These are phyloP conservation scores for Musa beccarii DNA, from an alignment of 176 grass and related monocot genomes.

Conservation along the genomic window DNA sequence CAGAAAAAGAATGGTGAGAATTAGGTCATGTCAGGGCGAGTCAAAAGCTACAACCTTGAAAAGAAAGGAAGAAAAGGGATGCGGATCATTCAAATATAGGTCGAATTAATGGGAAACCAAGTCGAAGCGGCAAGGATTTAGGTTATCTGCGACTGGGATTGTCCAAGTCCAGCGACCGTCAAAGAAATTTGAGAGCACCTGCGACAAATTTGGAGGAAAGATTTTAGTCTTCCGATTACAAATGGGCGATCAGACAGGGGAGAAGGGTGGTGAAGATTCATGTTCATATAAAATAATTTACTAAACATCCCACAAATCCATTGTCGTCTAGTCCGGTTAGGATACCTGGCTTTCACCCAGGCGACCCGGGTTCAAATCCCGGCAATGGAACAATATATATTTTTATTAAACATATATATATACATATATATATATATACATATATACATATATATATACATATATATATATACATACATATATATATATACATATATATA, in stretches of 20 bases:
- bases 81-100: too few species aligned
- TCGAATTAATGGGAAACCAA: too few species aligned
- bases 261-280: background rate
- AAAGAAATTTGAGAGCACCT: background rate
- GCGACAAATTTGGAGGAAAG: background rate
- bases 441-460: too few species aligned
- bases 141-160: too few species aligned
- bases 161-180: too few species aligned
- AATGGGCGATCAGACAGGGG: background rate
- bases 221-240: background rate
- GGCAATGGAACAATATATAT: slow-evolving; percentile 44
- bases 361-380: slow-evolving; percentile 90
- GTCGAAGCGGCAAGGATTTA: too few species aligned
- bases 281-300: too few species aligned
- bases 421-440: too few species aligned
- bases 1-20: background rate
- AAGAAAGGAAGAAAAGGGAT: too few species aligned
- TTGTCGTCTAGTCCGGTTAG: slow-evolving; percentile 88
- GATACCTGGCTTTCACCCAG: slow-evolving; percentile 93
- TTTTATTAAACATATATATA: too few species aligned
- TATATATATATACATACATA: too few species aligned
- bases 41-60: background rate
- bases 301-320: background rate
- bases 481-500: too few species aligned
- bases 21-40: background rate